Base-by-base conservation (phyloP, 257 asterid genomes). In the Knoxia roxburghii region DNA sequence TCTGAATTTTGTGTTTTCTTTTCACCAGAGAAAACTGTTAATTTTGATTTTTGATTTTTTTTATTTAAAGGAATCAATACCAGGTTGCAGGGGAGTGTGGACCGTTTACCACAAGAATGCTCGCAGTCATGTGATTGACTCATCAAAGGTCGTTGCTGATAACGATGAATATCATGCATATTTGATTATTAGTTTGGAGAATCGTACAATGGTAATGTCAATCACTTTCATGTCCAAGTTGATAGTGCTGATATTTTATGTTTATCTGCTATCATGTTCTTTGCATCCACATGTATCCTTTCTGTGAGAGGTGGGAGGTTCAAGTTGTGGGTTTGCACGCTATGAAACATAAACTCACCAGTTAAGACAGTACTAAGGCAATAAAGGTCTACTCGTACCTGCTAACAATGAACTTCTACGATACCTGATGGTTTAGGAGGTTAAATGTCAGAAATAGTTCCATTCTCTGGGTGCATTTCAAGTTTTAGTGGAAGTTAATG, bases 11-110 rank as follows among this genome's bases (percentile, higher is more conserved):
- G 30, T 5, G 11, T 57, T n/a, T 24, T 64, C 6, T 48, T 65
- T 27, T 65, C n/a, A 50, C 13, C 13, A 12, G 61, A 49, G 45
- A 40, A 12, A 46, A 21, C 58, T 74, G 8, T n/a, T 24, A 37
- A 76, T n/a, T 72, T 27, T 20, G 29, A 55, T 21, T 68, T 53
- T 12, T 66, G 59, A 14, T 35, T 62, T n/a, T 18, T 46, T 66
- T 37, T 9, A 37, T 73, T 58, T 81, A 69, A 77, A 93, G 98
- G 98, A 86, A 82, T 82, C 94, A 52, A 79, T 93, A 63, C 99
- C 97, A 37, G 97, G 97, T 57, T 93, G 99, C 86, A 90, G 77
- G 80, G 97, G 99, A 72, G 88, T 93, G 73, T 93, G 99, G 99
- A 87, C 97, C 53, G 99, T 93, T 74, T 93, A 88, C 85, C 97